phyloP scores from a whole-genome alignment of 257 asterid species.

The Scutellaria galericulata region DNA sequence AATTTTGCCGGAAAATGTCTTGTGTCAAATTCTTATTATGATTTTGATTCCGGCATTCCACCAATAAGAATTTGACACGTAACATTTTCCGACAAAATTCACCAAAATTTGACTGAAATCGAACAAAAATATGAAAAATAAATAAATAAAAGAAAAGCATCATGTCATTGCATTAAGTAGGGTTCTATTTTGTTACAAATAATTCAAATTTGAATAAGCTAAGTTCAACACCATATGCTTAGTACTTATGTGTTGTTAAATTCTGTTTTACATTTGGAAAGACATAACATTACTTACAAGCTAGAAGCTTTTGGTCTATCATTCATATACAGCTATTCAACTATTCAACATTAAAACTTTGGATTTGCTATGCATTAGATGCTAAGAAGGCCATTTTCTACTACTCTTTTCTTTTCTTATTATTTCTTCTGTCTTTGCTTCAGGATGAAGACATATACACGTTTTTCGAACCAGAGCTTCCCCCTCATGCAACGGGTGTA shows the following conservation, averaged over 20 bases:
- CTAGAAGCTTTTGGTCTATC: not conserved
- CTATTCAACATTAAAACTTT: not conserved
- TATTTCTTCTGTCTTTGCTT: conserved; percentile 39
- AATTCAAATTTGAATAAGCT: not conserved
- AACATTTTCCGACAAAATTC: no score
- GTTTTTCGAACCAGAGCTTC: conserved; percentile 96
- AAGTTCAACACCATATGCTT: not conserved
- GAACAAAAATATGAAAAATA: no score
- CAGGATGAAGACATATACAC: conserved; percentile 84
- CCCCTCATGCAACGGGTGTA: conserved; percentile 50
- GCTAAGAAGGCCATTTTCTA: not conserved
- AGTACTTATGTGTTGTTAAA: not conserved
- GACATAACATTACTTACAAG: not conserved
- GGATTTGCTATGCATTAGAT: not conserved
- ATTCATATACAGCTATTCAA: not conserved
- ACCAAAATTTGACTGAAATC: no score
- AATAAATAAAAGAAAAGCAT: not conserved
- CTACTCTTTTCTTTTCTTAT: not conserved
- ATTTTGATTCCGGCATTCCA: no score
- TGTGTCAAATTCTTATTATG: no score
- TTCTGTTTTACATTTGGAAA: not conserved
- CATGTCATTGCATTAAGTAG: not conserved
- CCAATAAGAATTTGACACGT: no score
- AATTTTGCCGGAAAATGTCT: no score
- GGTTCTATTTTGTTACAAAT: not conserved